Conservation (phyloP, 495 filamentous ascomycete genomes). For the Neurospora sp. region DNA sequence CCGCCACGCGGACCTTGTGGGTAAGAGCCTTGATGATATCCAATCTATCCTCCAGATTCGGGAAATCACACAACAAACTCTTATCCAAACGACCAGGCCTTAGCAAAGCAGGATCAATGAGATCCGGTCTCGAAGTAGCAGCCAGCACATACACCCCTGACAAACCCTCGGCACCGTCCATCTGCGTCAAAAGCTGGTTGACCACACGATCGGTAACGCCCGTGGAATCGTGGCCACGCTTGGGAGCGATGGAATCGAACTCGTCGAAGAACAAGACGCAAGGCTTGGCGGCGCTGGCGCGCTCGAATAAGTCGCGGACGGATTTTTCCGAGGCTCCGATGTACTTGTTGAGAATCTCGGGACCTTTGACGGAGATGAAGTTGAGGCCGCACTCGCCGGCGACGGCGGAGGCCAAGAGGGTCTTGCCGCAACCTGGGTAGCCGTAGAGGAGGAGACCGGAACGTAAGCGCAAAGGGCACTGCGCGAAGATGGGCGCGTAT, state of each 20-base stretch:
- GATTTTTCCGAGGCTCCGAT: slow-evolving; percentile 94
- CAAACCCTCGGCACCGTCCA: slow-evolving; percentile 95
- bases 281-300: slow-evolving; percentile 78
- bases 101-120: slow-evolving; percentile 88
- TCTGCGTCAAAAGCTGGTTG: slow-evolving; percentile 94
- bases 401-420: slow-evolving; percentile 82
- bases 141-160: slow-evolving; percentile 93
- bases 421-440: slow-evolving; percentile 94
- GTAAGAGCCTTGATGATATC: slow-evolving; percentile 81
- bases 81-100: slow-evolving; percentile 89
- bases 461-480: slow-evolving; percentile 84
- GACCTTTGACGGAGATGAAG: slow-evolving; percentile 96
- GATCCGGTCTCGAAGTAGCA: slow-evolving; percentile 79
- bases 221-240: slow-evolving; percentile 91
- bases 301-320: slow-evolving; percentile 87
- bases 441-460: slow-evolving; percentile 90
- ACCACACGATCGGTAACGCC: slow-evolving; percentile 98
- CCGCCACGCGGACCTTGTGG: slow-evolving; percentile 60
- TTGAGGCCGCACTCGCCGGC: slow-evolving; percentile 94
- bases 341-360: slow-evolving; percentile 97
- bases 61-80: slow-evolving; percentile 80
- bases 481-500: slow-evolving; percentile 94
- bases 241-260: slow-evolving; percentile 94
- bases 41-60: slow-evolving; percentile 61
- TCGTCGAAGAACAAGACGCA: slow-evolving; percentile 97